Percentiles rank a stretch among this genome's conserved stretches.
phyloP scores from a whole-genome alignment of 345 rosid species.

The Mercurialis annua region DNA sequence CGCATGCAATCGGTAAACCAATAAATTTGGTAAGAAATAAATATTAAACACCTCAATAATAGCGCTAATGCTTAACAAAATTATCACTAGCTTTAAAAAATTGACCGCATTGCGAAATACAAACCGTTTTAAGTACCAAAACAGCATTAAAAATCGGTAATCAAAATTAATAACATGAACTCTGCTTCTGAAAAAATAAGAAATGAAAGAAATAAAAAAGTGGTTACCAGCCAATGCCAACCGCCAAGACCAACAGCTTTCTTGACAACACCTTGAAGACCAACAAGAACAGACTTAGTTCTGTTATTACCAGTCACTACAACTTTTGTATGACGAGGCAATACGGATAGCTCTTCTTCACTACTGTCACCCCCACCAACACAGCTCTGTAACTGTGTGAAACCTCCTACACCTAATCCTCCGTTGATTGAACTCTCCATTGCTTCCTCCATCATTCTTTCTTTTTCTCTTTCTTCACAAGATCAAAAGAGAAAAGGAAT shows the following conservation, averaged over 20 bases:
- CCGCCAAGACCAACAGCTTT: conserved; percentile 98
- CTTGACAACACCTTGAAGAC: conserved; percentile 92
- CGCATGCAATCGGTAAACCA: conserved; percentile 34
- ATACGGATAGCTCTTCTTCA: conserved; percentile 85
- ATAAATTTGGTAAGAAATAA: conserved; percentile 1
- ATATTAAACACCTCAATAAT: conserved; percentile 1
- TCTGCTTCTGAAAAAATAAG: conserved; percentile 5
- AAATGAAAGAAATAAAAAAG: conserved; percentile 1
- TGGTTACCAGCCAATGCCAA: conserved; percentile 98
- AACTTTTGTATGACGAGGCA: conserved; percentile 94
- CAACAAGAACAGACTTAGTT: conserved; percentile 95
- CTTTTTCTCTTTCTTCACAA: too few relatives aligned
- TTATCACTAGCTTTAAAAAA: conserved; percentile 17
- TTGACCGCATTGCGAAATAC: conserved; percentile 32
- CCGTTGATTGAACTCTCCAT: conserved; percentile 67
- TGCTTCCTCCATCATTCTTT: conserved; percentile 61
- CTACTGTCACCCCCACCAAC: conserved; percentile 82
- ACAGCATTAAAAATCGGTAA: not conserved
- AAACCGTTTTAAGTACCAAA: not conserved
- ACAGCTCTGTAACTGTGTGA: conserved; percentile 68
- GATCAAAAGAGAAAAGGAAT: not conserved
- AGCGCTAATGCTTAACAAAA: too few relatives aligned
- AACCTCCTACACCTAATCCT: too few relatives aligned
- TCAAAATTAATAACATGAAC: not conserved
- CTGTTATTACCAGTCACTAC: conserved; percentile 95